phyloP scores from a whole-genome alignment of 2,329 filamentous ascomycete genomes.

The Botrytis fabae region DNA sequence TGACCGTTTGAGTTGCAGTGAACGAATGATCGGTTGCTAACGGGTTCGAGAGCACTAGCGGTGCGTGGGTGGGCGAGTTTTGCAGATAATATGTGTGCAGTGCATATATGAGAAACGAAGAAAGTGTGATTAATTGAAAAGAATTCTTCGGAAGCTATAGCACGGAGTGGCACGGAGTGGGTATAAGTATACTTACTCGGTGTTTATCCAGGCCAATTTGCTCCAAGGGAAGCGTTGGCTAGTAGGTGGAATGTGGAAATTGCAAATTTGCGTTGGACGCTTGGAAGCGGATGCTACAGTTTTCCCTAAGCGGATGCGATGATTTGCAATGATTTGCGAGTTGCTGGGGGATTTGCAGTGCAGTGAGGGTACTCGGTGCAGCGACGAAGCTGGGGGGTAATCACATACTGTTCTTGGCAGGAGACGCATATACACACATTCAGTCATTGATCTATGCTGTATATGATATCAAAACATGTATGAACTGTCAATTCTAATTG shows the following conservation, averaged over 20 bases:
- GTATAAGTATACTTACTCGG: neutral
- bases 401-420: neutral
- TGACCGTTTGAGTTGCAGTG: conserved; percentile 8
- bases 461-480: neutral
- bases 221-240: neutral
- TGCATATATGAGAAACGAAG: neutral
- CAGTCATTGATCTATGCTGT: neutral
- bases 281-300: neutral
- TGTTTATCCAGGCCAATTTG: neutral
- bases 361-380: neutral
- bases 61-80: neutral
- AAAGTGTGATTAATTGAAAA: neutral
- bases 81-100: neutral
- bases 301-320: neutral
- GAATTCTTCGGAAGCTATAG: neutral
- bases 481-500: conserved; percentile 10
- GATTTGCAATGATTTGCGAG: neutral
- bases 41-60: neutral
- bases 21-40: neutral
- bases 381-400: conserved; percentile 2
- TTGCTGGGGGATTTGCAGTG: neutral
- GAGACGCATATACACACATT: neutral
- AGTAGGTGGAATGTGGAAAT: neutral
- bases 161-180: neutral
- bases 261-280: neutral